These are phyloP conservation scores for Cornus kousa DNA, from an alignment of 148 eudicot species.

Conservation along the genomic window DNA sequence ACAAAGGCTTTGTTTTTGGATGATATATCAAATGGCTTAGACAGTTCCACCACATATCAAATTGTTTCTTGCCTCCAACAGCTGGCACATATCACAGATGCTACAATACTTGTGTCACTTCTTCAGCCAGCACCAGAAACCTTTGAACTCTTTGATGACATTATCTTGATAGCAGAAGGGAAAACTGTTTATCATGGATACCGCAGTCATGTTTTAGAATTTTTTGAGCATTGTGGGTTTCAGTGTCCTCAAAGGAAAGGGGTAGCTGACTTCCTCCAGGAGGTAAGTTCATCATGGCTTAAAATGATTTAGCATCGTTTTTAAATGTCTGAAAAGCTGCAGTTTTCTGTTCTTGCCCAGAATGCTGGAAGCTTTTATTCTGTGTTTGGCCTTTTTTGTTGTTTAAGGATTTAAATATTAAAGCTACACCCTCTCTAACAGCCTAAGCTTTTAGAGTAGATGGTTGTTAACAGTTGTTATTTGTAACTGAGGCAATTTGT, in stretches of 20 bases:
- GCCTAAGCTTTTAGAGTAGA: too few species aligned
- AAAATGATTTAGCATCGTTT: too few species aligned
- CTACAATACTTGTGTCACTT: slow-evolving; percentile 66
- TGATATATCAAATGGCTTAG: slow-evolving; percentile 91
- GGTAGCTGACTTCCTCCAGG: slow-evolving; percentile 85
- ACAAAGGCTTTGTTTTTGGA: slow-evolving; percentile 77
- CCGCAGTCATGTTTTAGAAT: slow-evolving; percentile 41
- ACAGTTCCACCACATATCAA: slow-evolving; percentile 87
- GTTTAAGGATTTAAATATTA: too few species aligned
- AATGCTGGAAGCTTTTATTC: too few species aligned
- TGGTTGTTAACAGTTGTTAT: too few species aligned
- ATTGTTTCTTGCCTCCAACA: slow-evolving; percentile 68
- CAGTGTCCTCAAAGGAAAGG: slow-evolving; percentile 82
- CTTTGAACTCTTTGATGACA: slow-evolving; percentile 78
- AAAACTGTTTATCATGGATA: slow-evolving; percentile 83
- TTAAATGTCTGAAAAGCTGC: too few species aligned
- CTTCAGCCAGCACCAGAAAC: slow-evolving; percentile 94
- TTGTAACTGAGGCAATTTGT: too few species aligned
- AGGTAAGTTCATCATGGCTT: slow-evolving; percentile 36
- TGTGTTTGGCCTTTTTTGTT: too few species aligned
- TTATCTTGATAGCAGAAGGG: slow-evolving; percentile 82
- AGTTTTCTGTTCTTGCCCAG: too few species aligned
- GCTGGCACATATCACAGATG: slow-evolving; percentile 63
- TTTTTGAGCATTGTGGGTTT: slow-evolving; percentile 66
- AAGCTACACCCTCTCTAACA: too few species aligned